phyloP scores from a whole-genome alignment of 805 yeast genomes.

The Saccharomycopsis sp. region DNA sequence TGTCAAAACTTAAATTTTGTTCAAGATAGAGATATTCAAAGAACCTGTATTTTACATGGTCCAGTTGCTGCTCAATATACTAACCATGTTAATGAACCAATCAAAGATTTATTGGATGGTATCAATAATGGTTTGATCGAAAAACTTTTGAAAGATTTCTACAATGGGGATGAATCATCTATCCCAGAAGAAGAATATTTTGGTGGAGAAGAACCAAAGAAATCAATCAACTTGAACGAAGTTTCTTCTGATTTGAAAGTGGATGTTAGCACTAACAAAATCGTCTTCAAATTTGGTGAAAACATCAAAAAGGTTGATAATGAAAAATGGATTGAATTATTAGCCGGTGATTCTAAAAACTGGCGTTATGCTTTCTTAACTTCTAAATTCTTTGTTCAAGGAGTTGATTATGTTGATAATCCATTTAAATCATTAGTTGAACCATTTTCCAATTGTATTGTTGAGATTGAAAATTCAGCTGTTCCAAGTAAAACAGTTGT shows the following conservation, averaged over 20 bases:
- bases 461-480: conserved; percentile 46
- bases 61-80: conserved; percentile 97
- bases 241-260: conserved; percentile 18
- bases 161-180: conserved; percentile 54
- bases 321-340: conserved; percentile 60
- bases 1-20: conserved; percentile 95
- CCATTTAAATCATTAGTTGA: conserved; percentile 73
- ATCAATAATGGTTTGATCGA: conserved; percentile 86
- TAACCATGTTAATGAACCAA: conserved; percentile 81
- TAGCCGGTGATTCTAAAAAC: conserved; percentile 68
- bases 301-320: conserved; percentile 25
- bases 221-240: conserved; percentile 19
- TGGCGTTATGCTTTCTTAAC: conserved; percentile 93
- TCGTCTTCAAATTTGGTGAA: conserved; percentile 31
- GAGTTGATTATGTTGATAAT: conserved; percentile 64
- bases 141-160: conserved; percentile 55
- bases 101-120: conserved; percentile 76
- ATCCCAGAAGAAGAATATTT: conserved; percentile 89
- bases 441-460: conserved; percentile 54
- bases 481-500: conserved; percentile 47
- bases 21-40: conserved; percentile 89
- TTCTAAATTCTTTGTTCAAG: conserved; percentile 76
- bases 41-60: conserved; percentile 98
- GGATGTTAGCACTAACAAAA: conserved; percentile 24
- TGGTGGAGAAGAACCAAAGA: conserved; percentile 40